Base-by-base conservation (phyloP, 2,329 filamentous ascomycete species). In the Arthrobotrys musiformis region DNA sequence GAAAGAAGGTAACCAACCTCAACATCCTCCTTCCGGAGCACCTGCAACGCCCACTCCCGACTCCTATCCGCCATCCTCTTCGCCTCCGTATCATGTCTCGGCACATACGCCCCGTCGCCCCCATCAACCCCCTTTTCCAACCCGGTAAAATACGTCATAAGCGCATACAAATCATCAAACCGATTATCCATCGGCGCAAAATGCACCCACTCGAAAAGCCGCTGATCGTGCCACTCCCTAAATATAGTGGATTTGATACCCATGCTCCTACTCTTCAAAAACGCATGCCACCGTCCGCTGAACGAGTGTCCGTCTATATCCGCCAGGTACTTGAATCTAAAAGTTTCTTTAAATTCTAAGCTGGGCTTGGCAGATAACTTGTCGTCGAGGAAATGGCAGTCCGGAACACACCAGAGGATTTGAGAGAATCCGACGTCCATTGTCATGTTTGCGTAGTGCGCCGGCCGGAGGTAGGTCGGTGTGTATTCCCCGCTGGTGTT, bases 211-310 rank as follows among this genome's bases (percentile, higher is more conserved):
- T 91, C 87, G 1, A 93, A 85, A 0, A 94, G 85, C 1, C 92
- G 86, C 50, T 87, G 88, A 82, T 94, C 92, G 81, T 94, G 92
- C 92, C 92, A 95, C 82, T 95, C 92, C 19, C 88, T 87, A 84
- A 90, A 95, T 22, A 94, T 85, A 0, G 92, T 93, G 4, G 90
- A 89, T 84, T 94, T 95, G 84, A 95, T 88, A 0, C 91, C 91
- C 7, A 94, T 83, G 15, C 88, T 90, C 1, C 89, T 91, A 30
- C 89, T 91, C 35, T 88, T 86, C 24, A 94, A 84, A 82, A 94
- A 93, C 0, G 88, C 89, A 3, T 90, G 86, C 81, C 90, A 92
- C 4, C 90, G 87, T 0, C 90, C 90, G 26, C 88, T 90, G 81
- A 91, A 91, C 1, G 87, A 89, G 83, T 91, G 90, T 30, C 92